Evolutionary conservation across 2,329 filamentous ascomycete species (phyloP).

Genomic region (Dendryphion nanum): DNA sequence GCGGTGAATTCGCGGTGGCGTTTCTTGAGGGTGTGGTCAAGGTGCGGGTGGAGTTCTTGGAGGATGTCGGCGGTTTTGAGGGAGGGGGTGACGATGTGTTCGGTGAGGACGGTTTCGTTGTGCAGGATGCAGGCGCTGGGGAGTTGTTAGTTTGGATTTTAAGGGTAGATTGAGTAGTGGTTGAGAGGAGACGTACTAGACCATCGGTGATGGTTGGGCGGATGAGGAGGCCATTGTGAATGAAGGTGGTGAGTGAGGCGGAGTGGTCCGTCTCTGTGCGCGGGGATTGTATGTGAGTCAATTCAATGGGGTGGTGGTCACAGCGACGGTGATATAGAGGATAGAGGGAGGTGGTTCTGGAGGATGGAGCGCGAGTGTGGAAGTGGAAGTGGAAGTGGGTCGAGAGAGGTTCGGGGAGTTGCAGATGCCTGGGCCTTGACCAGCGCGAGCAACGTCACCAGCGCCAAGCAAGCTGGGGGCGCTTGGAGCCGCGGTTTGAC

Average conservation of each 20-base stretch:
- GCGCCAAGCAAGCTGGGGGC: no score
- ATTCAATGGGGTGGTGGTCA: background rate
- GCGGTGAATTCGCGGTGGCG: slow-evolving; percentile 97
- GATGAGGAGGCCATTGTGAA: slow-evolving; percentile 39
- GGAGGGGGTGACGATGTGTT: slow-evolving; percentile 84
- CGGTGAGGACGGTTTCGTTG: slow-evolving; percentile 86
- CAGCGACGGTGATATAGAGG: no score
- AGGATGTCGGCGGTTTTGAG: slow-evolving; percentile 83
- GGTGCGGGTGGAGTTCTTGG: slow-evolving; percentile 92
- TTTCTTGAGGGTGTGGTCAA: slow-evolving; percentile 74
- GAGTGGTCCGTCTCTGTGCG: background rate
- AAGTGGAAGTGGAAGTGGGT: background rate
- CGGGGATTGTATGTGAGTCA: background rate
- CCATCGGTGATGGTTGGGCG: slow-evolving; percentile 36
- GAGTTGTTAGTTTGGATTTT: background rate
- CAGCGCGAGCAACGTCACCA: no score
- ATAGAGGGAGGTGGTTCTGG: no score
- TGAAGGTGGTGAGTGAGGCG: background rate
- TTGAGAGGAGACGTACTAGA: slow-evolving; percentile 31
- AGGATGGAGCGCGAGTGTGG: background rate
- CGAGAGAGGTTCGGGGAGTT: no score
- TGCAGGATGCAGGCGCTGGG: slow-evolving; percentile 88
- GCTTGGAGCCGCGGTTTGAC: no score
- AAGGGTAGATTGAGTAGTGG: background rate
- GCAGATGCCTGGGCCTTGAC: no score